Conservation (phyloP, 1,284 basidiomycete genomes). For the Ganoderma boninense region DNA sequence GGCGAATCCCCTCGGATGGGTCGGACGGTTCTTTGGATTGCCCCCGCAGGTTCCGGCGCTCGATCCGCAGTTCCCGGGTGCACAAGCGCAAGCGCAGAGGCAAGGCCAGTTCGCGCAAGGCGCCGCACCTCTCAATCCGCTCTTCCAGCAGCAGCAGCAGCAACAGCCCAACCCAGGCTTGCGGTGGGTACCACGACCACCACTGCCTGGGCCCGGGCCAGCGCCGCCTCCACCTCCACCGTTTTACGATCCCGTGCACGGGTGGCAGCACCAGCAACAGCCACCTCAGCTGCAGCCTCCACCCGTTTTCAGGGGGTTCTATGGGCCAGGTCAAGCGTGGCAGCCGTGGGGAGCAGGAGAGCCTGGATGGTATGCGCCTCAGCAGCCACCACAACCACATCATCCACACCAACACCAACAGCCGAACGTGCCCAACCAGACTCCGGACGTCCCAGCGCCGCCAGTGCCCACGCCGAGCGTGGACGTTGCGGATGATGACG, state of each 20-base stretch:
- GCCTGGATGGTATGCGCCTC: constrained; percentile 38
- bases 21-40: constrained; percentile 59
- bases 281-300: constrained; percentile 42
- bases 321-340: constrained; percentile 70
- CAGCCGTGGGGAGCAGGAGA: constrained; percentile 59
- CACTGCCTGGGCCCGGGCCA: constrained; percentile 26
- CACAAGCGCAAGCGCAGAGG: constrained; percentile 26
- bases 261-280: constrained; percentile 31
- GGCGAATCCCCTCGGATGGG: constrained; percentile 45
- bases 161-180: constrained; percentile 29
- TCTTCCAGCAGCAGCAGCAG: constrained; percentile 24
- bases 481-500: background rate
- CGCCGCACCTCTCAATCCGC: constrained; percentile 21
- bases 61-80: constrained; percentile 25
- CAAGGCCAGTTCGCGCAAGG: constrained; percentile 27
- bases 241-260: constrained; percentile 38
- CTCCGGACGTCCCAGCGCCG: constrained; percentile 13
- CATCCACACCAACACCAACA: background rate
- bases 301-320: constrained; percentile 57
- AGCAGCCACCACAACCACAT: background rate
- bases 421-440: constrained; percentile 27
- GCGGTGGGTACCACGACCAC: constrained; percentile 2
- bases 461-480: constrained; percentile 8
- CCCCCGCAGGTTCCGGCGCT: constrained; percentile 37
- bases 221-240: constrained; percentile 30